Base-by-base conservation (phyloP, 768 basidiomycete species). In the Aureoboletus auriporus region DNA sequence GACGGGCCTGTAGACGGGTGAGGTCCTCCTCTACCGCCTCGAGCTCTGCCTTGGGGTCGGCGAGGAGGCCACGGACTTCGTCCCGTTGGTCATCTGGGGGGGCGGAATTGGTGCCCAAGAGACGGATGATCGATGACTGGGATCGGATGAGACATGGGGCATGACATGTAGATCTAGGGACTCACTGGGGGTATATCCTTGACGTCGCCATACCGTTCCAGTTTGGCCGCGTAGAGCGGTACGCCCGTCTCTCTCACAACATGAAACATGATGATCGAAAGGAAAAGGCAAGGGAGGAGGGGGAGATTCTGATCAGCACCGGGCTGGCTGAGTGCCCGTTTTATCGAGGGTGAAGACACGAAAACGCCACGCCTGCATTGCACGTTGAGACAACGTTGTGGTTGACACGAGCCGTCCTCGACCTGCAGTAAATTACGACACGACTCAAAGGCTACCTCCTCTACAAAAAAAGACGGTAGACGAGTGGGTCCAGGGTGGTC, bases 331-430 rank as follows among this genome's bases (percentile, higher is more conserved):
- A 26, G 39, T 41, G n/a, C 12, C 28, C n/a, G 16, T 28, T 26
- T 28, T n/a, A 20, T 38, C 23, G 17, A 23, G 14, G 33, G 33
- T 33, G 33, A 38, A 33, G 38, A n/a, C 55, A 40, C 33, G 35
- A 41, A 37, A 39, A 36, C 12, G 49, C 40, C 53, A 51, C 13
- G 61, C 46, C 40, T 11, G 23, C 49, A 53, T 20, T 44, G 62
- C 62, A 65, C 63, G 63, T 66, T 64, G 61, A 50, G 54, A 51
- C 38, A 66, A 66, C 63, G 63, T 64, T 66, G 57, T 45, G 31
- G 23, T 37, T 51, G 54, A 58, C 58, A 55, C 39, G 51, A 48
- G 45, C 40, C 29, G 42, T 46, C 46, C 53, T 56, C 53, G 53
- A 62, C 57, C 57, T 34, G 3, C 44, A 51, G 20, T 23, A 44